Percentiles rank a stretch among this genome's conserved stretches.
These are phyloP conservation scores for Madurella mycetomatis DNA, from an alignment of 2,329 filamentous ascomycete species.

Conservation along the genomic window DNA sequence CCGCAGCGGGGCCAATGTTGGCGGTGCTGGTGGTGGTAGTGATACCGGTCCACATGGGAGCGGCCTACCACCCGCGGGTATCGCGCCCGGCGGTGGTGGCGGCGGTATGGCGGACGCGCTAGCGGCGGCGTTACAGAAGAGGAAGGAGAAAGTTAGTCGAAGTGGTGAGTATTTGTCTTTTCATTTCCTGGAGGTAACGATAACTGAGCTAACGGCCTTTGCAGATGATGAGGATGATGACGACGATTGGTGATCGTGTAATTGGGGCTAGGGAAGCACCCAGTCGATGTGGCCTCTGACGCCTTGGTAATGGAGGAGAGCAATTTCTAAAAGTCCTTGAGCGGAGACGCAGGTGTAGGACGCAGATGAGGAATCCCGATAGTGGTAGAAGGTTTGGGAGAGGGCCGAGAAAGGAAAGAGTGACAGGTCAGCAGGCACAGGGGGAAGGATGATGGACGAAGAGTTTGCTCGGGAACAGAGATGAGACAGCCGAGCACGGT, in stretches of 20 bases:
- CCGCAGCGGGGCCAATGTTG: conserved; percentile 61
- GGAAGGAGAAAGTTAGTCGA: conserved; percentile 90
- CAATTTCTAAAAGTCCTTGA: neutral
- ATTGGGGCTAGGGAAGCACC: neutral
- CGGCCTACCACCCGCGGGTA: conserved; percentile 48
- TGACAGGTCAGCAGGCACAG: neutral
- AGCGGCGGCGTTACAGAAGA: conserved; percentile 69
- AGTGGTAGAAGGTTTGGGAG: too few species aligned
- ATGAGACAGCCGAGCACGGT: neutral
- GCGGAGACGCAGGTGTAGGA: too few species aligned
- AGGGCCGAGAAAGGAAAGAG: too few species aligned
- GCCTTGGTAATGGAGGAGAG: neutral
- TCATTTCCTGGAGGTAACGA: conserved; percentile 17
- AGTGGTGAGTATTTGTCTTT: conserved; percentile 68
- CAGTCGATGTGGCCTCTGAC: neutral
- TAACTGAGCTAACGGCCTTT: neutral
- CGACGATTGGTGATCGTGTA: conserved; percentile 48
- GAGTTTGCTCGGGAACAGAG: neutral
- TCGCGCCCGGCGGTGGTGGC: conserved; percentile 49
- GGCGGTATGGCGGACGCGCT: conserved; percentile 78
- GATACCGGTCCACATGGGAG: conserved; percentile 50
- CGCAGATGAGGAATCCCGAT: too few species aligned
- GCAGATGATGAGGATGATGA: conserved; percentile 73
- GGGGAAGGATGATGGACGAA: neutral
- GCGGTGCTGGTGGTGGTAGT: conserved; percentile 46